Conservation (phyloP, 2,329 filamentous ascomycete species). For the Boeremia exigua region DNA sequence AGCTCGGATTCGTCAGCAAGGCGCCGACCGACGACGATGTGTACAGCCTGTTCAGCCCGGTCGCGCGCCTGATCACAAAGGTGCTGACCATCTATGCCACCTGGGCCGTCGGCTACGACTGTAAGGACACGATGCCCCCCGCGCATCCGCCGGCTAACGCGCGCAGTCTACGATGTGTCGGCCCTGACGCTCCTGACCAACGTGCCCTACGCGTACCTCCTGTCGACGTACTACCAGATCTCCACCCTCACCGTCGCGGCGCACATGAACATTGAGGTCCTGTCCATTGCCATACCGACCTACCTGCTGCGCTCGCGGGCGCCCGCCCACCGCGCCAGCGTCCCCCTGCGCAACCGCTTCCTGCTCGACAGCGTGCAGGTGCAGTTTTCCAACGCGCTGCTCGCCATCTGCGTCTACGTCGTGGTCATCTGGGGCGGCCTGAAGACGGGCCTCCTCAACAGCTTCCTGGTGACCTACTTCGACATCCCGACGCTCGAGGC, state of each 20-base stretch:
- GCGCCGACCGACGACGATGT: conserved; percentile 64
- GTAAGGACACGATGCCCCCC: conserved; percentile 51
- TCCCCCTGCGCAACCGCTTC: conserved; percentile 51
- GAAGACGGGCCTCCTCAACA: conserved; percentile 69
- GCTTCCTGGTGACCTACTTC: conserved; percentile 77
- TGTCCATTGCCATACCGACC: conserved; percentile 76
- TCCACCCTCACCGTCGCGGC: conserved; percentile 65
- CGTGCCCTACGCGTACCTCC: conserved; percentile 76
- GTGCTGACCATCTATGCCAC: conserved; percentile 70
- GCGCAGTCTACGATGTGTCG: conserved; percentile 49
- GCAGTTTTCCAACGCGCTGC: conserved; percentile 65
- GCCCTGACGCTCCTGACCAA: conserved; percentile 68
- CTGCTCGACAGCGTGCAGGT: conserved; percentile 48
- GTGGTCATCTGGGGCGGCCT: conserved; percentile 74
- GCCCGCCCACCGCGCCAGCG: conserved; percentile 65
- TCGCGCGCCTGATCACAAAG: conserved; percentile 63
- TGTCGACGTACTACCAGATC: conserved; percentile 79
- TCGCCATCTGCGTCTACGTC: conserved; percentile 76
- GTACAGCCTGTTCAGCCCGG: conserved; percentile 58
- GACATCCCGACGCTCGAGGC: conserved; percentile 70
- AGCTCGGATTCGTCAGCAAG: conserved; percentile 72
- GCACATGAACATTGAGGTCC: conserved; percentile 70
- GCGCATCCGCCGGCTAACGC: conserved; percentile 8
- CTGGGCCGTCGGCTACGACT: conserved; percentile 78
- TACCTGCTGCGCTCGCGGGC: conserved; percentile 73